Percentiles rank a stretch among this genome's conserved stretches.
phyloP scores from a whole-genome alignment of 352 stramenopile genomes.

The Vaucheria bursata region DNA sequence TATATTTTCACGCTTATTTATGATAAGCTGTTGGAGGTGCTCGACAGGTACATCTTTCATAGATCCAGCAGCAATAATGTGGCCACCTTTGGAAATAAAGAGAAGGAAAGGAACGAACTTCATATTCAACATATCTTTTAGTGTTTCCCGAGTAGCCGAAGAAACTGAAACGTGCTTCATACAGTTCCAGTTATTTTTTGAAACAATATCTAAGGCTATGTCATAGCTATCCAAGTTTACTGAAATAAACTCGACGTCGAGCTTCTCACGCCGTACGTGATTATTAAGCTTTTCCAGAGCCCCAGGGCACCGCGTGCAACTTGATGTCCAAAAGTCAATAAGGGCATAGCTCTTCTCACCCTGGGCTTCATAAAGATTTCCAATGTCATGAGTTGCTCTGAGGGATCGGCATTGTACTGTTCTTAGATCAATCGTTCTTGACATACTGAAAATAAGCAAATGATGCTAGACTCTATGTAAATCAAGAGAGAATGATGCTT shows the following conservation, averaged over 20 bases:
- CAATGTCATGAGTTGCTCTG: too few relatives aligned
- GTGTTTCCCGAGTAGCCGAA: constrained; percentile 28
- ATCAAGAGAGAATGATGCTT: too few relatives aligned
- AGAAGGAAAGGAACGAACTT: constrained; percentile 38
- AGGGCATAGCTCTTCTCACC: too few relatives aligned
- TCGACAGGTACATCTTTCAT: background rate
- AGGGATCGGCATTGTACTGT: too few relatives aligned
- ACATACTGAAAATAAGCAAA: too few relatives aligned
- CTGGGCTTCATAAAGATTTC: too few relatives aligned
- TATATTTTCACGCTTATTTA: background rate
- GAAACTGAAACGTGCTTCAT: constrained; percentile 8
- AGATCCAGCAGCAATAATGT: background rate
- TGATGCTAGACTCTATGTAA: too few relatives aligned
- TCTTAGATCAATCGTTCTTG: too few relatives aligned
- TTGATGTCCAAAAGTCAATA: too few relatives aligned
- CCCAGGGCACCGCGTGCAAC: too few relatives aligned
- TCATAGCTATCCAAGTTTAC: constrained; percentile 34
- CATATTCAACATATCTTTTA: constrained; percentile 37
- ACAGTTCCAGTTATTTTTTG: background rate
- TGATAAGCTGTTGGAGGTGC: background rate
- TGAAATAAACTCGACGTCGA: constrained; percentile 16
- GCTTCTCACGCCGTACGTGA: too few relatives aligned
- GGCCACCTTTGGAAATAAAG: constrained; percentile 9
- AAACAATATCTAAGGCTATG: constrained; percentile 3
- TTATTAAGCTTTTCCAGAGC: too few relatives aligned